Evolutionary conservation across 1,139 yeast species (phyloP), one percentile per base, ranked within the genome.

Genomic region (Candida sp.): DNA sequence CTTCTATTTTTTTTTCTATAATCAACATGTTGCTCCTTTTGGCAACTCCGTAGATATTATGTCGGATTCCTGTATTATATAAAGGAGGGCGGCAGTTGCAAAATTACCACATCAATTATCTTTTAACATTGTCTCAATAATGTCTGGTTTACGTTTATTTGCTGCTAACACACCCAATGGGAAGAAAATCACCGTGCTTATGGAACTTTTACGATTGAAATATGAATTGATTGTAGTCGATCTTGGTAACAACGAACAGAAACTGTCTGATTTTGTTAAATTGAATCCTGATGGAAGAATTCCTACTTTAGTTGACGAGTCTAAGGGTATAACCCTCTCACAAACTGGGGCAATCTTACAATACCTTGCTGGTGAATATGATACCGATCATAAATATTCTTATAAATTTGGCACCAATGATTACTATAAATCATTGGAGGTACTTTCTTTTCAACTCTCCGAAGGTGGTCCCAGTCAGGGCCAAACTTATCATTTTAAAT

Each of bases 91-190:
- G n/a, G n/a, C n/a, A n/a, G n/a, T n/a, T n/a, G n/a, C n/a, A n/a
- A n/a, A n/a, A n/a, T n/a, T n/a, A n/a, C n/a, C n/a, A n/a, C n/a
- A n/a, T n/a, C n/a, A n/a, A n/a, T n/a, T n/a, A n/a, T n/a, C n/a
- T n/a, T n/a, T n/a, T n/a, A n/a, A n/a, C n/a, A 25, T 9, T 6
- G 29, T 9, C 8, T 6, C 29, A 9, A 25, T 25, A 6, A 35
- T 35, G 38, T 21, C 27, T 22, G 29, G 38, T 6, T 21, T 35
- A 35, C 19, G 11, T 5, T 35, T 35, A 15, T 22, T 21, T 35
- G 42, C 53, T 34, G 41, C 42, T 35, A 44, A 43, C 36, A 48
- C 57, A 22, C 52, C 54, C 25, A 53, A 51, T 40, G 55, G 55
- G 8, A 35, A 35, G 43, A 52, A 51, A 40, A 41, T 51, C 15